Base-by-base conservation (phyloP, 768 basidiomycete species). In the Rhodotorula kratochvilovae region DNA sequence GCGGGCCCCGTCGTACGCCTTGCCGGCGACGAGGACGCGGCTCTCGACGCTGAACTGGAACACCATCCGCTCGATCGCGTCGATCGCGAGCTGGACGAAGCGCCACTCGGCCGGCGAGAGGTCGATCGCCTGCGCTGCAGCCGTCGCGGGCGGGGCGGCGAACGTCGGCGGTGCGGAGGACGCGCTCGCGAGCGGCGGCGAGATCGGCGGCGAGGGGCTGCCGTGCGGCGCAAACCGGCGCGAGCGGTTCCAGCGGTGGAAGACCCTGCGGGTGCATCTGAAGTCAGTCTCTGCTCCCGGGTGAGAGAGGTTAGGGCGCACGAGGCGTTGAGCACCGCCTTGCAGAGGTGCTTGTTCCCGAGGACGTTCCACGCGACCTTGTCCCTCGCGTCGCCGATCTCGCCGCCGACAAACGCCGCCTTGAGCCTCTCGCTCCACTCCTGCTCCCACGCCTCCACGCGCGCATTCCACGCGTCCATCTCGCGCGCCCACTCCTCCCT, bases 31-130 rank as follows among this genome's bases (percentile, higher is more conserved):
- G 21, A 25, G 5, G 5, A 31, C 31, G 3, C 63, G 39, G 16
- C 36, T n/a, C 27, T 64, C 54, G 42, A 46, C 46, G 21, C 29
- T 56, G 21, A 64, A 17, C 11, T 36, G 29, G 15, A 64, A 64
- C 5, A 56, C 29, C 29, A 64, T 19, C 54, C 31, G 29, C 63
- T 64, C 63, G 31, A 31, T 25, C 11, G 63, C 54, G 33, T 45
- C 31, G 43, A 56, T 27, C 21, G 42, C 21, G 23, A 23, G 15
- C 11, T 45, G n/a, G 13, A 64, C 25, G 19, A 64, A 64, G 25
- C 54, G 27, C 63, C 63, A 64, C 19, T 64, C 63, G 31, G 54
- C 63, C 21, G 39, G 12, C 21, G 54, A 56, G 33, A 64, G 43
- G 10, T 31, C 39, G 11, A 51, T 27, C 43, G 63, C 31, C 36